Percentiles rank a stretch among this genome's conserved stretches.
phyloP scores from a whole-genome alignment of 2,329 filamentous ascomycete genomes.

The Claviceps lovelessii region DNA sequence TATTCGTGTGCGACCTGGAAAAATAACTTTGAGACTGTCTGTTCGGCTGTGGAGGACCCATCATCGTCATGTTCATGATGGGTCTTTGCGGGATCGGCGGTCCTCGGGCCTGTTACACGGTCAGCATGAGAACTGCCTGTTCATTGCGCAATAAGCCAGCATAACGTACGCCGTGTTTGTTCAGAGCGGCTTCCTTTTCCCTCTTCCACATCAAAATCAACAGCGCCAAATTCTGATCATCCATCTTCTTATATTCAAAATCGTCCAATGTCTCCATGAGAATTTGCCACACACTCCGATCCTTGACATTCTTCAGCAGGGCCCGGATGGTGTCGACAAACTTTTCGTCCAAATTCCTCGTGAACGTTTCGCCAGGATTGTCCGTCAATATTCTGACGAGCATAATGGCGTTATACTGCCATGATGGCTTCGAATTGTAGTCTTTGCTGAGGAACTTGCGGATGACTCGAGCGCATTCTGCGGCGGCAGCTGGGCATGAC shows the following conservation, averaged over 20 bases:
- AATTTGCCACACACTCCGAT: conserved; percentile 70
- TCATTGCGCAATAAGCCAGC: neutral
- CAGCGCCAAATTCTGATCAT: conserved; percentile 58
- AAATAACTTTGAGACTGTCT: conserved; percentile 43
- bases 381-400: conserved; percentile 80
- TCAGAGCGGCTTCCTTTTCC: conserved; percentile 56
- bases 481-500: conserved; percentile 73
- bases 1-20: conserved; percentile 33
- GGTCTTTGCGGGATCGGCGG: conserved; percentile 9
- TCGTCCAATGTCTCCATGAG: conserved; percentile 73
- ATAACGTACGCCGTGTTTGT: conserved; percentile 34
- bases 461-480: conserved; percentile 65
- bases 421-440: conserved; percentile 47
- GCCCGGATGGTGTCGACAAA: conserved; percentile 67
- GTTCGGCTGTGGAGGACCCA: conserved; percentile 12
- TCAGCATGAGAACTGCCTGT: neutral
- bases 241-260: conserved; percentile 55
- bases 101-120: conserved; percentile 9
- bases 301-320: conserved; percentile 54
- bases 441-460: conserved; percentile 70
- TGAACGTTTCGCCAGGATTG: conserved; percentile 83
- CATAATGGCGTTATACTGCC: conserved; percentile 96
- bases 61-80: conserved; percentile 1
- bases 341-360: conserved; percentile 74
- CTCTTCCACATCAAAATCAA: conserved; percentile 79